phyloP scores from a whole-genome alignment of 2,329 filamentous ascomycete genomes.

The Rutstroemia sydowiana region DNA sequence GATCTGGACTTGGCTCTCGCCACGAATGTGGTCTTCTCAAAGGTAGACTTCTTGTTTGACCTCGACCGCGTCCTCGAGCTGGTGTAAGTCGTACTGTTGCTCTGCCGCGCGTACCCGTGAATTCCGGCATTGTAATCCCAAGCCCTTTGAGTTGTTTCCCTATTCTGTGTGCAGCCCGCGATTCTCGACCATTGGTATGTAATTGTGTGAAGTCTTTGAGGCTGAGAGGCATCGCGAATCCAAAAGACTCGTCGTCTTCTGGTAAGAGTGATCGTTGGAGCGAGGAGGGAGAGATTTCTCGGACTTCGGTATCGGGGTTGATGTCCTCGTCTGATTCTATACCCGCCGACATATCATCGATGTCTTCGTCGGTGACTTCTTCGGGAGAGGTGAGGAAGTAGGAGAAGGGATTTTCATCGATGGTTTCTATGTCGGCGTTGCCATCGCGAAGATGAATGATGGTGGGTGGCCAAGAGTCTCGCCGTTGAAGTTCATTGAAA shows the following conservation, averaged over 20 bases:
- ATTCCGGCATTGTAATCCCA: constrained; percentile 20
- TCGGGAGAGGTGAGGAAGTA: constrained; percentile 30
- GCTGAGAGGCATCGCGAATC: constrained; percentile 23
- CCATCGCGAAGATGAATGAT: constrained; percentile 22
- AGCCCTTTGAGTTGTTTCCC: constrained; percentile 18
- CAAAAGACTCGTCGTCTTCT: constrained; percentile 18
- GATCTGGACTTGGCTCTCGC: constrained; percentile 28
- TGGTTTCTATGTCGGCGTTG: constrained; percentile 17
- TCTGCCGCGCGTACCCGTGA: constrained; percentile 20
- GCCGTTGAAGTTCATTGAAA: constrained; percentile 19
- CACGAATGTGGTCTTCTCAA: constrained; percentile 24
- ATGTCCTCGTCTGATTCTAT: constrained; percentile 25
- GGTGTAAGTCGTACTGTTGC: constrained; percentile 18
- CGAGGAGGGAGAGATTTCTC: constrained; percentile 26
- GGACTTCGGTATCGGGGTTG: constrained; percentile 19
- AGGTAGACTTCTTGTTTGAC: constrained; percentile 22
- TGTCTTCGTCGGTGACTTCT: constrained; percentile 23
- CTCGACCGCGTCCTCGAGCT: constrained; percentile 16
- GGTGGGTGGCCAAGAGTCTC: constrained; percentile 31
- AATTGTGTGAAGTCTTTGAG: constrained; percentile 24
- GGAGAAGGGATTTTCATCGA: constrained; percentile 30
- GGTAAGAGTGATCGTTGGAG: constrained; percentile 20
- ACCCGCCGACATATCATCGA: constrained; percentile 28
- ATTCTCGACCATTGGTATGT: constrained; percentile 16
- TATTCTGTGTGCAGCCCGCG: constrained; percentile 12